A percentile compares a stretch with the other conserved stretches of the same genome.
phyloP scores from a whole-genome alignment of 2,329 filamentous ascomycete species.

The Tolypocladium guangdongense region DNA sequence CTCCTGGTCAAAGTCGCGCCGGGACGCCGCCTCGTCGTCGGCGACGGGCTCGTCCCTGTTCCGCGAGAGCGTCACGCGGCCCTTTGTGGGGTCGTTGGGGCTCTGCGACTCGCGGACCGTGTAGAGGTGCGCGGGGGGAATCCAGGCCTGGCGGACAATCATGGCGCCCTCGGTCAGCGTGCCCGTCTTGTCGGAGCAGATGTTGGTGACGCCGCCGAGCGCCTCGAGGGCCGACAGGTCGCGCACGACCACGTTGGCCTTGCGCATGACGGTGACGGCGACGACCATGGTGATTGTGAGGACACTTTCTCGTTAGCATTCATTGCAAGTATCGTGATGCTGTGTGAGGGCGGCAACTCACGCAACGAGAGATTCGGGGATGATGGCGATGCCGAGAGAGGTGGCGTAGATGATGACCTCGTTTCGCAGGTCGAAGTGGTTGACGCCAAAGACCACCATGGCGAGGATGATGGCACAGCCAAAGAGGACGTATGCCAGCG shows the following conservation, averaged over 20 bases:
- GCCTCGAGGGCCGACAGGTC: slow-evolving; percentile 59
- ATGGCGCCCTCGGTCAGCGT: slow-evolving; percentile 60
- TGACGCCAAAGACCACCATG: slow-evolving; percentile 47
- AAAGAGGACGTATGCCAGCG: slow-evolving; percentile 67
- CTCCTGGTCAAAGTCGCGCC: slow-evolving; percentile 48
- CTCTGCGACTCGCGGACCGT: slow-evolving; percentile 50
- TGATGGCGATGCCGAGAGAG: slow-evolving; percentile 49
- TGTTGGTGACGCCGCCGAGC: slow-evolving; percentile 59
- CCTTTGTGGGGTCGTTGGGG: slow-evolving; percentile 50
- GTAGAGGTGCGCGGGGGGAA: slow-evolving; percentile 45
- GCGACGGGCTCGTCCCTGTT: slow-evolving; percentile 20
- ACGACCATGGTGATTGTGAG: slow-evolving; percentile 62
- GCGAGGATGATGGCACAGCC: slow-evolving; percentile 52
- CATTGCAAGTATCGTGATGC: neutral
- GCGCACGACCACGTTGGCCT: slow-evolving; percentile 52
- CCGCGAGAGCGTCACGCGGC: slow-evolving; percentile 37
- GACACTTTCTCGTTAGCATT: slow-evolving; percentile 27
- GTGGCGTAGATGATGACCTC: slow-evolving; percentile 49
- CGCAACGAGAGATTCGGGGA: slow-evolving; percentile 55
- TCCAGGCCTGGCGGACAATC: slow-evolving; percentile 57
- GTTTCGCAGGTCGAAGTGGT: slow-evolving; percentile 37
- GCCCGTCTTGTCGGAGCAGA: slow-evolving; percentile 65
- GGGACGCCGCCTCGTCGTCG: slow-evolving; percentile 27
- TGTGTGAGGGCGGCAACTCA: slow-evolving; percentile 19
- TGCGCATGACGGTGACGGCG: slow-evolving; percentile 52